phyloP scores from a whole-genome alignment of 768 basidiomycete species.

The Suillus subaureus region DNA sequence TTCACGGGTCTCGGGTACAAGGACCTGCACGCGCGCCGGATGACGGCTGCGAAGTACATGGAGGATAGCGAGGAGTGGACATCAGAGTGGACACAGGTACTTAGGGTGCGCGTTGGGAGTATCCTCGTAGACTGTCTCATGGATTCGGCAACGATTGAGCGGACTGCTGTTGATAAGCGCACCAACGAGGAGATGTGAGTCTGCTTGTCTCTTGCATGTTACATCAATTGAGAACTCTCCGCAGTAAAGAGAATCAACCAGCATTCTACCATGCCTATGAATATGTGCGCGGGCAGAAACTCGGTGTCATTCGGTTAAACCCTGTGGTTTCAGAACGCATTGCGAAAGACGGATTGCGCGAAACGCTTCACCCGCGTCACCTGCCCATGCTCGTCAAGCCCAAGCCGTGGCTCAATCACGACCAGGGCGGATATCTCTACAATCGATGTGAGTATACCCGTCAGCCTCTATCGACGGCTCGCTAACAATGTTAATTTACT shows the following conservation, averaged over 20 bases:
- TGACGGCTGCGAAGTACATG: conserved; percentile 66
- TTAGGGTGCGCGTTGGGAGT: conserved; percentile 78
- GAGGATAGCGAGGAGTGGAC: conserved; percentile 72
- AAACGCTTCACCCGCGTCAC: conserved; percentile 87
- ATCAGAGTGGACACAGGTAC: conserved; percentile 79
- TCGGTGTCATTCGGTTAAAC: conserved; percentile 91
- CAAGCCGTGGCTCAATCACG: conserved; percentile 78
- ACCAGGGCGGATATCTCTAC: conserved; percentile 83
- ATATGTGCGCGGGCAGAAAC: conserved; percentile 88
- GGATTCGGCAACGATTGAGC: conserved; percentile 76
- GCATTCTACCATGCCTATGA: conserved; percentile 94
- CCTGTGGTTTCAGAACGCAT: conserved; percentile 76
- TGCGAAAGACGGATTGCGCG: conserved; percentile 68
- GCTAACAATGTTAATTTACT: conserved; percentile 6
- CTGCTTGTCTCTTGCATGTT: conserved; percentile 4
- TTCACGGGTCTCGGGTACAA: conserved; percentile 65
- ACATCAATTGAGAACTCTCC: conserved; percentile 11
- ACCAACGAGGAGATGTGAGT: conserved; percentile 67
- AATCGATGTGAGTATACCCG: conserved; percentile 58
- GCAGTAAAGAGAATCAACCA: conserved; percentile 76
- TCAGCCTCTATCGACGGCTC: background rate
- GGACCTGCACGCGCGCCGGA: conserved; percentile 61
- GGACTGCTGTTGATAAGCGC: conserved; percentile 56
- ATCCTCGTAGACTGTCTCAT: conserved; percentile 83
- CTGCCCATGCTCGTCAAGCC: conserved; percentile 95